Base-by-base conservation (phyloP, 768 basidiomycete genomes). In the Tylopilus plumbeoviolaceoides region DNA sequence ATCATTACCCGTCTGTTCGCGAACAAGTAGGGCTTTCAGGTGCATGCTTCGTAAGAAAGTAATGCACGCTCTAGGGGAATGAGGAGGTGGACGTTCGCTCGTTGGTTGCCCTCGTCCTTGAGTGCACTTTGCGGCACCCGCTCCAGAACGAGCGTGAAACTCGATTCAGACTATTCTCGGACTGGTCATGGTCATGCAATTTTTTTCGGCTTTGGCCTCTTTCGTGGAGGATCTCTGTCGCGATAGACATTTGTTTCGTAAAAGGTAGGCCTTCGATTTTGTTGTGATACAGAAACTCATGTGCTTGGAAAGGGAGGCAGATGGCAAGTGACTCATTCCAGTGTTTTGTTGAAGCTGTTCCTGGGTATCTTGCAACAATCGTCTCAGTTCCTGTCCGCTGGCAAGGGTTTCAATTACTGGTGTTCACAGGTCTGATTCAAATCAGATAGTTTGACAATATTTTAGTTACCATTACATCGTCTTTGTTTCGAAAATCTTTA, bases 81-180 rank as follows among this genome's bases (percentile, higher is more conserved):
- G 63, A 62, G 56, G 55, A 51, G 53, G 49, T 44, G 63, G 1
- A 3, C 5, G 8, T 18, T 38, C 3, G n/a, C 17, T n/a, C 5
- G 25, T 43, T 47, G 35, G 44, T 7, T 30, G 28, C 9, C 36
- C 45, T 60, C 57, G 64, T 54, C 48, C 63, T 67, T 69, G 41
- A 69, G 67, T 67, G 53, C 65, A 53, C 56, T 67, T 69, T 58
- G 65, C 55, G 44, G 65, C 60, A 42, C 67, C 27, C 42, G 59
- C 44, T 51, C 2, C 2, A 1, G 27, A 17, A 15, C 12, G 51
- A 21, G 56, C 28, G 68, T 60, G 65, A 47, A 68, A 68, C 68
- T 60, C 66, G 63, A 66, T 66, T 68, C 66, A 68, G 66, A 70
- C 63, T 68, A 36, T 36, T 36, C 35, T 36, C 35, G 15, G 35